Evolutionary conservation across 2,329 filamentous ascomycete genomes (phyloP), one percentile per base, ranked within the genome.

Genomic region (Xylariaceae sp.): DNA sequence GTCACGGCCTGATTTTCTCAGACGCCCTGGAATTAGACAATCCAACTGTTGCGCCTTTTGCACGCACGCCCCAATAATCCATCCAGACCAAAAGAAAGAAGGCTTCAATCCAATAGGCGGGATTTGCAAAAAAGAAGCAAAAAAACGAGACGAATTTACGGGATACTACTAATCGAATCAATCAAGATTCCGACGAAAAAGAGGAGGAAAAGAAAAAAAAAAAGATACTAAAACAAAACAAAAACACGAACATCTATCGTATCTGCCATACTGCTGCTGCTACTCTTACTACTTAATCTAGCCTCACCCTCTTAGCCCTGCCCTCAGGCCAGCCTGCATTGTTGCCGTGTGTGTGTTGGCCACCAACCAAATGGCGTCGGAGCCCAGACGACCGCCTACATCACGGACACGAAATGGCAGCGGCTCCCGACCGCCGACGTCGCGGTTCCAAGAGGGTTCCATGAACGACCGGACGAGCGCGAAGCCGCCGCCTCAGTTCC

Each of bases 391-490:
- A 62, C 71, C 74, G 60, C 71, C 75, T 61, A 74, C 67, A 30
- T 30, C 23, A 42, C 37, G 37, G 11, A 42, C 37, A 48, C 73
- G 73, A 66, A 77, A 84, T 76, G 65, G 64, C 45, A 64, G 62
- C 60, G 65, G 70, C 54, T 67, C 67, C 10, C 65, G 68, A 45
- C 67, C 68, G 53, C 64, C 68, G 4, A 69, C 67, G 8, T 72
- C 70, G 37, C 71, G 85, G 75, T 78, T 95, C 82, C 68, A 87
- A 44, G 92, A 96, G 75, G 92, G 88, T 47, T 93, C 88, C 68
- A 93, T 96, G 89, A 90, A 87, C 69, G 90, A 95, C 73, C 86
- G 89, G 64, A 79, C 83, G 37, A 92, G 88, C 69, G 81, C 84
- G 60, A 82, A 80, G 60, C 90, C 90, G 34, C 89, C 89, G 0